Evolutionary conservation across 2,329 filamentous ascomycete species (phyloP).

Genomic region (Penicillium brevicompactum): DNA sequence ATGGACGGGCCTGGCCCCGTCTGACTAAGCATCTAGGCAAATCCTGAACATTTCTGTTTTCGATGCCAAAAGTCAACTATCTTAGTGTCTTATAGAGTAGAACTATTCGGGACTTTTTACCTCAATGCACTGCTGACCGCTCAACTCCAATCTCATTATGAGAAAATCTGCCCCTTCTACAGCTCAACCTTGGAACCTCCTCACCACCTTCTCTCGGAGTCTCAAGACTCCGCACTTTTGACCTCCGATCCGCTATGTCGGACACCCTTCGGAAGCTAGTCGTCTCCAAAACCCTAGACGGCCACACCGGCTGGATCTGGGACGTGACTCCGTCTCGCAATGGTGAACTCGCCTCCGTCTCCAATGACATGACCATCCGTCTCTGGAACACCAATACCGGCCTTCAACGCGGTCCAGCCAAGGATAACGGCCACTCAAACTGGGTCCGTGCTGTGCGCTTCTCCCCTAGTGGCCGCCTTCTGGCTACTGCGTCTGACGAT

Average conservation of each 20-base stretch:
- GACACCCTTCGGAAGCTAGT: background rate
- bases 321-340: constrained; percentile 8
- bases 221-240: background rate
- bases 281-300: constrained; percentile 4
- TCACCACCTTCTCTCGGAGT: background rate
- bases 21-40: constrained; percentile 1
- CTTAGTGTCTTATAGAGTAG: background rate
- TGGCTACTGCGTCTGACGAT: constrained; percentile 11
- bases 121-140: constrained; percentile 8
- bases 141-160: constrained; percentile 5
- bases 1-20: constrained; percentile 8
- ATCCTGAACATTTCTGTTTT: constrained; percentile 4
- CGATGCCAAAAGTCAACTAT: background rate
- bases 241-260: constrained; percentile 1
- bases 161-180: background rate
- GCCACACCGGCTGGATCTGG: constrained; percentile 12
- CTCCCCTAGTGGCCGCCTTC: constrained; percentile 6
- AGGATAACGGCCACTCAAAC: constrained; percentile 8
- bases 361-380: constrained; percentile 13
- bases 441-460: constrained; percentile 11
- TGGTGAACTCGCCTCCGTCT: constrained; percentile 9
- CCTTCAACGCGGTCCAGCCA: constrained; percentile 7
- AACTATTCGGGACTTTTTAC: constrained; percentile 6
- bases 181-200: background rate
- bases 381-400: constrained; percentile 13